Percentiles rank a stretch among this genome's conserved stretches.
These are phyloP conservation scores for Acrocalymma vagum DNA, from an alignment of 2,329 filamentous ascomycete species.

Conservation along the genomic window DNA sequence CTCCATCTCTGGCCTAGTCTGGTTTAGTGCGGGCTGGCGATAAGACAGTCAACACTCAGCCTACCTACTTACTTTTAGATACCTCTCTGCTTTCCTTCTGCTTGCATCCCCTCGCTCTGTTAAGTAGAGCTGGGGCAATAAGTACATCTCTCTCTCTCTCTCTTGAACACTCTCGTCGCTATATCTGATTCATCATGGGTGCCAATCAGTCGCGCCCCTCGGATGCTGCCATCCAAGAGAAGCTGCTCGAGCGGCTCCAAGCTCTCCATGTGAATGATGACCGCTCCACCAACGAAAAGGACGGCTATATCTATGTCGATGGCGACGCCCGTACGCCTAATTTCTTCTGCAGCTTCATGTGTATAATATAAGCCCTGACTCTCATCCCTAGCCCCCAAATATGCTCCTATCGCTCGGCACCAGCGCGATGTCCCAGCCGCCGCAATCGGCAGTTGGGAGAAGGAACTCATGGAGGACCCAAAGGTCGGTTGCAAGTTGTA, in stretches of 20 bases:
- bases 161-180: background rate
- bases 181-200: constrained; percentile 35
- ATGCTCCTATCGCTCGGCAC: constrained; percentile 34
- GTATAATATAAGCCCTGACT: background rate
- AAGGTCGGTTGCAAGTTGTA: constrained; percentile 63
- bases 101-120: too few species aligned
- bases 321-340: constrained; percentile 50
- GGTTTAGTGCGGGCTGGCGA: too few species aligned
- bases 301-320: constrained; percentile 64
- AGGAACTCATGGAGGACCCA: constrained; percentile 69
- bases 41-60: too few species aligned
- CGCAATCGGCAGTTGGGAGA: constrained; percentile 67
- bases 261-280: constrained; percentile 57
- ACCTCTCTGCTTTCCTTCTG: too few species aligned
- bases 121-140: too few species aligned
- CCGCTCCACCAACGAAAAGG: constrained; percentile 53
- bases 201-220: constrained; percentile 42
- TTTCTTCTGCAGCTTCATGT: background rate
- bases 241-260: constrained; percentile 52
- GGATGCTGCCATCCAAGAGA: constrained; percentile 46
- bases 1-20: too few species aligned
- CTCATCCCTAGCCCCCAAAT: constrained; percentile 29
- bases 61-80: too few species aligned
- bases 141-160: background rate
- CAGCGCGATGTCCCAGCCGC: constrained; percentile 58